These are phyloP conservation scores for Apiospora arundinis DNA, from an alignment of 2,329 filamentous ascomycete species.

Conservation along the genomic window DNA sequence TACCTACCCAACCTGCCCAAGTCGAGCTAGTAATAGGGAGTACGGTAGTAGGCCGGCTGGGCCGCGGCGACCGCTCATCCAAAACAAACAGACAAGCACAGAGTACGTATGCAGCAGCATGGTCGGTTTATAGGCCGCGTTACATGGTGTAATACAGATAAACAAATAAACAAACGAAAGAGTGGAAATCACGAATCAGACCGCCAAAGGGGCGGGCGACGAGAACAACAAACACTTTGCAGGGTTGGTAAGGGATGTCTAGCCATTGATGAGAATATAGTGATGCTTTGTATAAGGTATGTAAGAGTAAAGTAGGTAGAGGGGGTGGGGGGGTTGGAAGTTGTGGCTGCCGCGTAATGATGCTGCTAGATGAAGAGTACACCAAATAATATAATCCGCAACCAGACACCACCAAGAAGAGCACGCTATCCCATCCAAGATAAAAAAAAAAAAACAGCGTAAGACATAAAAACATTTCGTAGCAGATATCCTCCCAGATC, in stretches of 20 bases:
- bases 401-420: neutral
- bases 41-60: neutral
- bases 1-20: slow-evolving; percentile 8
- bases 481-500: slow-evolving; percentile 12
- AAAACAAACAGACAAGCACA: neutral
- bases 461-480: slow-evolving; percentile 17
- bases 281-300: neutral
- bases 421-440: slow-evolving; percentile 2
- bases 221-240: neutral
- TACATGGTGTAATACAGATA: slow-evolving; percentile 11
- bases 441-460: slow-evolving; percentile 6
- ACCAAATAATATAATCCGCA: slow-evolving; percentile 12
- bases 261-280: neutral
- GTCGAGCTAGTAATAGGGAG: slow-evolving; percentile 1
- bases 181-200: slow-evolving; percentile 1
- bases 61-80: slow-evolving; percentile 6
- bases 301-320: slow-evolving; percentile 7
- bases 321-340: neutral
- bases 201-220: neutral
- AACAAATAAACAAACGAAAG: slow-evolving; percentile 14
- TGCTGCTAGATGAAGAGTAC: slow-evolving; percentile 2
- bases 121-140: neutral
- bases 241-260: slow-evolving; percentile 3
- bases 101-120: neutral
- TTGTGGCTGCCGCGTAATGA: neutral